A percentile compares a stretch with the other conserved stretches of the same genome.
Conservation (phyloP, 1,139 yeast genomes). For the Casaregolazyma suthepensis region DNA sequence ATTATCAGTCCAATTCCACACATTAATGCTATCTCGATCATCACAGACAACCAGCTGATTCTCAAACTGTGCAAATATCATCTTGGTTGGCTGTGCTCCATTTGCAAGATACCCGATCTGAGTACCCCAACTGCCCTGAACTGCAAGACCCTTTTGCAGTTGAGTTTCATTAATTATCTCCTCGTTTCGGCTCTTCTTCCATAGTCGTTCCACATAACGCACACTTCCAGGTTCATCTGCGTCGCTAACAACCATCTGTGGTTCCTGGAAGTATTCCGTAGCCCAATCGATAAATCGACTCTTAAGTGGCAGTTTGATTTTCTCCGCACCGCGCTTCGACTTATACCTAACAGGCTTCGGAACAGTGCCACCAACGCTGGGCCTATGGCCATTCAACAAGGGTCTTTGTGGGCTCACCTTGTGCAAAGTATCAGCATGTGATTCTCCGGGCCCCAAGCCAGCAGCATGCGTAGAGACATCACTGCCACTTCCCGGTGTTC, state of each 20-base stretch:
- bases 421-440: background rate
- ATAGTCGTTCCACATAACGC: constrained; percentile 72
- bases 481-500: constrained; percentile 21
- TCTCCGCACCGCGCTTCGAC: constrained; percentile 16
- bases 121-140: constrained; percentile 81
- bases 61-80: constrained; percentile 87
- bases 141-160: constrained; percentile 76
- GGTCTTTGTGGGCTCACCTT: background rate
- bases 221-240: constrained; percentile 90
- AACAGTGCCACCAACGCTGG: constrained; percentile 28
- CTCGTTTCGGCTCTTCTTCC: constrained; percentile 91
- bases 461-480: background rate
- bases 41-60: constrained; percentile 75
- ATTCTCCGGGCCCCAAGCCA: background rate
- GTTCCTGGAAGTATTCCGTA: constrained; percentile 91
- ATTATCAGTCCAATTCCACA: constrained; percentile 81
- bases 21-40: constrained; percentile 74
- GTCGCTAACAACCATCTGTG: constrained; percentile 85
- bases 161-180: constrained; percentile 82
- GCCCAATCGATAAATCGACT: constrained; percentile 85
- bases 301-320: constrained; percentile 42
- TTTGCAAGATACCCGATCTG: constrained; percentile 60
- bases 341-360: constrained; percentile 30
- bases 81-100: constrained; percentile 68
- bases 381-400: constrained; percentile 8